Base-by-base conservation (phyloP, 2,329 filamentous ascomycete genomes). In the Anthostomella pinea region DNA sequence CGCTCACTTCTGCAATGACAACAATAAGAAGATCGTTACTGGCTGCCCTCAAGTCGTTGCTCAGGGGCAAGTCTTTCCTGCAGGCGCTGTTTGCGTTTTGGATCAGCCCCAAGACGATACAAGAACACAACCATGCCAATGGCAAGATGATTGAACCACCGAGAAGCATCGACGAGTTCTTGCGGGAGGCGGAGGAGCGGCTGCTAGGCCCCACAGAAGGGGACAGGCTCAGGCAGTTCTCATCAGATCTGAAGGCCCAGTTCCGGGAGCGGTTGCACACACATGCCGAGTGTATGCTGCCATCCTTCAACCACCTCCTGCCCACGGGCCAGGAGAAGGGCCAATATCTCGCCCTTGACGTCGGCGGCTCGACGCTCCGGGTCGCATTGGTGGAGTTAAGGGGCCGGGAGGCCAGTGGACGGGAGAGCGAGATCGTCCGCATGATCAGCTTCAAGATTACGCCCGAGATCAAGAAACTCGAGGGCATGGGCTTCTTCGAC, bases 321-420 rank as follows among this genome's bases (percentile, higher is more conserved):
- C 81, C 81, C 2, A 69, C 62, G n/a, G 81, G 81, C 33, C 56
- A 65, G 30, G 81, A 84, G 53, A 58, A 54, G 27, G 81, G 81
- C 17, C 72, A 70, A 34, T 83, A 72, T 54, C 64, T 85, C 35
- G 77, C 79, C 15, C 65, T 83, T 23, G 81, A 85, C 56, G 77
- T 85, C n/a, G 81, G 81, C 23, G 81, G 81, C 2, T 84, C 81
- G 23, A 85, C 79, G 8, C 63, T 85, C 42, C 69, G 81, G 34
- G 77, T 85, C 19, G 81, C 78, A 5, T 54, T 85, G 48, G 77
- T 85, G 29, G 71, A 81, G 45, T 65, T 85, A 38, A 63, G 64
- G 33, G 76, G 77, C 8, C 64, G 66, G 19, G 62, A 59, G 15
- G 53, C 55, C 15, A 57, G 54, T 6, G 65, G 59, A 14, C 58